These are phyloP conservation scores for Limnomonas spitsbergensis DNA, from an alignment of 139 green algal species.

Conservation along the genomic window DNA sequence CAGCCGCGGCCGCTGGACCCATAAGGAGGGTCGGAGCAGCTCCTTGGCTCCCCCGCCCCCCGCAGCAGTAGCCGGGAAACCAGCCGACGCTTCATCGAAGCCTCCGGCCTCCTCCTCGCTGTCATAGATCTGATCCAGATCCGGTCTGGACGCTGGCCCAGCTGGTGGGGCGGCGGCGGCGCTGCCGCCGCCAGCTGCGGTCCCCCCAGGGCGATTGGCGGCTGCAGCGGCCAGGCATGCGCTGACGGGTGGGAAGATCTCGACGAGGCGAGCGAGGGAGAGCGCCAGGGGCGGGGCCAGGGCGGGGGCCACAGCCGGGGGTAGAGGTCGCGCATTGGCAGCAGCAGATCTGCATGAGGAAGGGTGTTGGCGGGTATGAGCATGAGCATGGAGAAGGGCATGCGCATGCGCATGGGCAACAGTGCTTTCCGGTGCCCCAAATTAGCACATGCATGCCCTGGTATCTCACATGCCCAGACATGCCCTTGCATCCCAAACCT, in stretches of 20 bases:
- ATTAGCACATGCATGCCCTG: too few species aligned
- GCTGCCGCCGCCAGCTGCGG: neutral
- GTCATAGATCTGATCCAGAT: constrained; percentile 5
- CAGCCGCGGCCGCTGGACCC: constrained; percentile 54
- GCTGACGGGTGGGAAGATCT: neutral
- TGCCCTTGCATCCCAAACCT: too few species aligned
- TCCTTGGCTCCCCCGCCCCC: too few species aligned
- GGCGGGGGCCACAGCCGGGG: constrained; percentile 34
- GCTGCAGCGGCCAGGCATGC: neutral
- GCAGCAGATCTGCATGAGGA: constrained; percentile 36
- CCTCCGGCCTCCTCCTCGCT: constrained; percentile 4
- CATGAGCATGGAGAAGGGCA: neutral
- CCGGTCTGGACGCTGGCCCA: neutral
- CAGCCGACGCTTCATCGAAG: too few species aligned
- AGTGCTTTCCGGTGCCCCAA: neutral
- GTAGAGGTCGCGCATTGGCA: constrained; percentile 59
- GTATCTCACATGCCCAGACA: too few species aligned
- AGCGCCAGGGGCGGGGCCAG: constrained; percentile 40
- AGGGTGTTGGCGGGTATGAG: neutral
- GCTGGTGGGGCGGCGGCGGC: constrained; percentile 21
- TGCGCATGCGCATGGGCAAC: constrained; percentile 3
- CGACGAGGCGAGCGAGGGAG: neutral
- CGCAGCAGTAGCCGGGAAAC: too few species aligned
- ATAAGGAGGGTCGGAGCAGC: neutral
- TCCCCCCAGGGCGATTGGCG: neutral